phyloP scores from a whole-genome alignment of 2,329 filamentous ascomycete genomes.

The Ceratocystis variospora region DNA sequence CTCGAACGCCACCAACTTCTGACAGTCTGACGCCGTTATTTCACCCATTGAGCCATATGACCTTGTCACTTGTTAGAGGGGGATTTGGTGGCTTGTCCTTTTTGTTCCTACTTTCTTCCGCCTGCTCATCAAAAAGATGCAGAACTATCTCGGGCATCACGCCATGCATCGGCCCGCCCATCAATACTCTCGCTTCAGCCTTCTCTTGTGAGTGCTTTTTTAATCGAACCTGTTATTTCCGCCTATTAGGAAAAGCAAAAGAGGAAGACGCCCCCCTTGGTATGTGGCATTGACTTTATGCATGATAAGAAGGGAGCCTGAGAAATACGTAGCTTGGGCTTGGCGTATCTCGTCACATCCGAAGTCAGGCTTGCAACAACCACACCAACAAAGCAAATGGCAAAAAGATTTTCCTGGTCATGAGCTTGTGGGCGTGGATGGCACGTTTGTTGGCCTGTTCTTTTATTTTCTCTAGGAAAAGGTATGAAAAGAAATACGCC shows the following conservation, averaged over 20 bases:
- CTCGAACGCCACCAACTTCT: conserved; percentile 6
- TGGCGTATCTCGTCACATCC: conserved; percentile 3
- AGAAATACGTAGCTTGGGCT: background rate
- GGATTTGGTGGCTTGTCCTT: background rate
- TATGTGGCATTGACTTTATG: background rate
- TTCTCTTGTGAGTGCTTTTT: background rate
- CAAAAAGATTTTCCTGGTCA: background rate
- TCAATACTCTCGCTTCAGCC: background rate
- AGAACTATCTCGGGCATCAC: background rate
- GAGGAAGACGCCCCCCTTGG: background rate
- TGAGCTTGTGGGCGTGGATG: background rate
- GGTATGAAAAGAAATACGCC: background rate
- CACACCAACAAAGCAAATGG: background rate
- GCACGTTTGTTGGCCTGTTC: conserved; percentile 1
- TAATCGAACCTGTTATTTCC: background rate
- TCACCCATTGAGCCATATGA: background rate
- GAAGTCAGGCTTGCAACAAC: background rate
- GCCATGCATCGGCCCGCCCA: conserved; percentile 6
- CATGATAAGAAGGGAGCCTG: background rate
- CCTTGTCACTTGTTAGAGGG: background rate
- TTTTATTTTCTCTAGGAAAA: background rate
- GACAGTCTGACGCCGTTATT: background rate
- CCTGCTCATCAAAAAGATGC: background rate
- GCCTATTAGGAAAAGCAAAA: background rate
- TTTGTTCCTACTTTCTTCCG: background rate